These are phyloP conservation scores for Cercospora sp. DNA, from an alignment of 2,329 filamentous ascomycete genomes.

Conservation along the genomic window DNA sequence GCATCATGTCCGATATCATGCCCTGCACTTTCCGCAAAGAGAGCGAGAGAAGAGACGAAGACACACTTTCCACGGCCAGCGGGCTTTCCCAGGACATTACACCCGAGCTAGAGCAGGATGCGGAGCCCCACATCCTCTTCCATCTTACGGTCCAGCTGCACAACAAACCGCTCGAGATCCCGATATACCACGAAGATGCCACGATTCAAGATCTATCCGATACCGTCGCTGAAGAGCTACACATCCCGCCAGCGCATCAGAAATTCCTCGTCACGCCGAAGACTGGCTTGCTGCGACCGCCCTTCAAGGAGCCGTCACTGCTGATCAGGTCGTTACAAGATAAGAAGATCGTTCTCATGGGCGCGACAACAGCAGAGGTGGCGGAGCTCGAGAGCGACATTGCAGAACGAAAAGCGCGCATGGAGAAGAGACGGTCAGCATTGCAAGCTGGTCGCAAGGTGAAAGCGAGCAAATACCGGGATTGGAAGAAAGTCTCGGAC, in stretches of 20 bases:
- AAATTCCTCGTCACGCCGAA: slow-evolving; percentile 68
- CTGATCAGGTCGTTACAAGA: slow-evolving; percentile 52
- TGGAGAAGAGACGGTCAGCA: slow-evolving; percentile 42
- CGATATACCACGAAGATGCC: slow-evolving; percentile 49
- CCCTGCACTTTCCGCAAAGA: slow-evolving; percentile 19
- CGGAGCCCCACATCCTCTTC: slow-evolving; percentile 34
- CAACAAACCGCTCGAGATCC: slow-evolving; percentile 52
- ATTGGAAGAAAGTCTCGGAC: slow-evolving; percentile 54
- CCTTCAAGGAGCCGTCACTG: slow-evolving; percentile 61
- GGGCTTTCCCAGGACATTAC: slow-evolving; percentile 21
- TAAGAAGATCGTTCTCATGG: slow-evolving; percentile 67
- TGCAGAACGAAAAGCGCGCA: slow-evolving; percentile 53
- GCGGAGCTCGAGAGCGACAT: slow-evolving; percentile 55
- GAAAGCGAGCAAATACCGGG: slow-evolving; percentile 40
- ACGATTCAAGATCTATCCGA: slow-evolving; percentile 61
- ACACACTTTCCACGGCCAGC: slow-evolving; percentile 11
- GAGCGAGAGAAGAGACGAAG: slow-evolving; percentile 11
- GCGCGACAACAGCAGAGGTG: slow-evolving; percentile 63
- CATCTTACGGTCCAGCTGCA: slow-evolving; percentile 57
- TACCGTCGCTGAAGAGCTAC: slow-evolving; percentile 57
- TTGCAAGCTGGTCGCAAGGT: slow-evolving; percentile 44
- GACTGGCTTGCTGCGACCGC: slow-evolving; percentile 63
- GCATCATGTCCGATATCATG: slow-evolving; percentile 16
- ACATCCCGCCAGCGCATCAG: slow-evolving; percentile 64
- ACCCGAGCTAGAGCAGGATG: slow-evolving; percentile 24